A percentile compares a stretch with the other conserved stretches of the same genome.
Evolutionary conservation across 139 green algal genomes (phyloP).

Genomic region (Chlorella sp.): DNA sequence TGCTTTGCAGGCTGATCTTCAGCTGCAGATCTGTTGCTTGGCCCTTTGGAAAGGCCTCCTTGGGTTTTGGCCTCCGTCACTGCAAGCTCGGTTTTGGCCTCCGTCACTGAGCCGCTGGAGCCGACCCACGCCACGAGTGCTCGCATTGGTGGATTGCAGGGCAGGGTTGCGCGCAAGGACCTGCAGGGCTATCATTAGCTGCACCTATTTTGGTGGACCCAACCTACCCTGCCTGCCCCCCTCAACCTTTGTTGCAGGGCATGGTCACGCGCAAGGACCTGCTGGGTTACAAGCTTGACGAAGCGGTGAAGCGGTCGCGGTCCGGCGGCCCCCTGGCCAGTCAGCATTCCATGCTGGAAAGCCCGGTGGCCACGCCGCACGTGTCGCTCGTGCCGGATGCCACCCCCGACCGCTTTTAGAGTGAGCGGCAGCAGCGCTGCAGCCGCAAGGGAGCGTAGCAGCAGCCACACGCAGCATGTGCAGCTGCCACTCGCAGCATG

Average conservation of each 20-base stretch:
- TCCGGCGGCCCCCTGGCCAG: background rate
- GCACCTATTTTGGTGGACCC: constrained; percentile 85
- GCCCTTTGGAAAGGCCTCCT: too few relatives aligned
- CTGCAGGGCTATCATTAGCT: too few relatives aligned
- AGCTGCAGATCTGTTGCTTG: background rate
- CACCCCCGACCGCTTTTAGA: constrained; percentile 23
- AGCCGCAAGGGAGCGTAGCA: background rate
- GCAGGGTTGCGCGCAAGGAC: constrained; percentile 86
- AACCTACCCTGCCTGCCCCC: constrained; percentile 65
- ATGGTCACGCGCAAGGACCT: constrained; percentile 89
- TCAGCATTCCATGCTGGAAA: background rate
- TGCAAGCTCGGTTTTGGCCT: background rate
- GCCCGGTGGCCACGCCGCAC: background rate
- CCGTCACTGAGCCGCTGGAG: background rate
- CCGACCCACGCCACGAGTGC: too few relatives aligned
- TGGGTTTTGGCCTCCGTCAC: background rate
- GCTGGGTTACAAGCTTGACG: constrained; percentile 74
- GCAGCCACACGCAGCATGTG: too few relatives aligned
- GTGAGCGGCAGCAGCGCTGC: background rate
- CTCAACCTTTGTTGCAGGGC: constrained; percentile 35
- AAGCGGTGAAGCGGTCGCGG: constrained; percentile 45
- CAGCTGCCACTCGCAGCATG: too few relatives aligned
- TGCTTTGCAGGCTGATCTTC: background rate
- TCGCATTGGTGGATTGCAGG: too few relatives aligned
- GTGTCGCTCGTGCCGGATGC: background rate